Percentiles rank a stretch among this genome's conserved stretches.
These are phyloP conservation scores for Wallacemonas sp. DNA, from an alignment of 208 protist species.

Conservation along the genomic window DNA sequence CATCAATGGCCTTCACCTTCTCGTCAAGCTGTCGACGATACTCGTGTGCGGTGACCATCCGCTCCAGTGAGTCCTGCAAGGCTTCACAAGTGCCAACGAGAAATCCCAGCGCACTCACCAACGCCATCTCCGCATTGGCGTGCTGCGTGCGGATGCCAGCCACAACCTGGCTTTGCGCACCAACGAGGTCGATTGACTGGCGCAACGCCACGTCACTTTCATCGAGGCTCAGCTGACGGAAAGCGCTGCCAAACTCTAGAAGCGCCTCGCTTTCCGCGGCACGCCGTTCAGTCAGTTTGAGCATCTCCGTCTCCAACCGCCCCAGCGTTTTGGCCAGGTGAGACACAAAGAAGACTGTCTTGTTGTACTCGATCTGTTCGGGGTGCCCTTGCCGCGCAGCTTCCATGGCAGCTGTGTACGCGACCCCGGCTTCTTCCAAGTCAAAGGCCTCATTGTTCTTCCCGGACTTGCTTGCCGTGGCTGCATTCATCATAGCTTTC, in stretches of 20 bases:
- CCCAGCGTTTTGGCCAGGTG: constrained; percentile 20
- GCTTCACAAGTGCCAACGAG: constrained; percentile 81
- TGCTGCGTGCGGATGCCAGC: constrained; percentile 55
- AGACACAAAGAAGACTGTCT: constrained; percentile 18
- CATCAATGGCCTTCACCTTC: constrained; percentile 22
- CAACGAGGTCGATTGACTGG: constrained; percentile 47
- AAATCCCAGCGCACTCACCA: constrained; percentile 84
- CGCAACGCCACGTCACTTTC: constrained; percentile 56
- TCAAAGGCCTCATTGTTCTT: background rate
- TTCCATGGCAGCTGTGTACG: background rate
- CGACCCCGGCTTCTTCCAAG: constrained; percentile 4
- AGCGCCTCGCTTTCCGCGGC: constrained; percentile 17
- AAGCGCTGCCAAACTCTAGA: constrained; percentile 48
- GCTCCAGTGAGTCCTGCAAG: constrained; percentile 58
- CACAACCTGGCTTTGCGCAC: constrained; percentile 58
- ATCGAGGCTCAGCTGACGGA: constrained; percentile 38
- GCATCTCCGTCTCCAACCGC: constrained; percentile 45
- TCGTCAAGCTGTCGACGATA: constrained; percentile 30
- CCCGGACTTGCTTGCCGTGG: background rate
- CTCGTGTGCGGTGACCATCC: constrained; percentile 34
- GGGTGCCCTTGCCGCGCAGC: constrained; percentile 1
- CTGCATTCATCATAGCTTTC: background rate
- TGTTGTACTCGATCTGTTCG: background rate
- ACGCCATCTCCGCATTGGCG: constrained; percentile 58
- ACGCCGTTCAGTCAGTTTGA: constrained; percentile 28